These are phyloP conservation scores for Zygosaccharomyces gambellarensis DNA, from an alignment of 805 yeast genomes.

Conservation along the genomic window DNA sequence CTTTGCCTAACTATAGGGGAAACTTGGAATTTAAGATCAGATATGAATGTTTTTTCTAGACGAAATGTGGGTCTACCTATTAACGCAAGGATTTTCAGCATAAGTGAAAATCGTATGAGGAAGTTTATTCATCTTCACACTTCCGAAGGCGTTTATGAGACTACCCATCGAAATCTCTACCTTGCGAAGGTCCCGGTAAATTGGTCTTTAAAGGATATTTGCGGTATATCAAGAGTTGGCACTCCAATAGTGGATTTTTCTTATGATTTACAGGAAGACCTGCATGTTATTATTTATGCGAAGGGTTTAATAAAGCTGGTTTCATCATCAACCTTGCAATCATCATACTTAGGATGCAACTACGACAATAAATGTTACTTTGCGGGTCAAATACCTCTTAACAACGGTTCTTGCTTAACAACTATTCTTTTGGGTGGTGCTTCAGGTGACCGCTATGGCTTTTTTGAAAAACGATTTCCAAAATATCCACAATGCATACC, in stretches of 20 bases:
- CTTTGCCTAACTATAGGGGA: constrained; percentile 2
- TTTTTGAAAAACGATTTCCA: constrained; percentile 7
- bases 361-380: constrained; percentile 4
- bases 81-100: neutral
- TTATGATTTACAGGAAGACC: neutral
- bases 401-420: constrained; percentile 4
- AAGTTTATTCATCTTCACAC: neutral
- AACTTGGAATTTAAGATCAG: constrained; percentile 2
- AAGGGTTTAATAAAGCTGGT: neutral
- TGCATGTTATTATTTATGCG: neutral
- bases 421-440: constrained; percentile 10
- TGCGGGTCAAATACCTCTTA: constrained; percentile 5
- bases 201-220: neutral
- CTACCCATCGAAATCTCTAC: neutral
- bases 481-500: neutral
- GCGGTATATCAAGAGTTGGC: neutral
- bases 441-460: constrained; percentile 6
- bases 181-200: neutral
- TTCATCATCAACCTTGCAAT: neutral
- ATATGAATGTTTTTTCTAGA: neutral
- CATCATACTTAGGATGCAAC: neutral
- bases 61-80: constrained; percentile 1
- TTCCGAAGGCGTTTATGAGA: neutral
- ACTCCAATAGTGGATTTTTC: neutral
- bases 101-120: neutral